Evolutionary conservation across 1,284 basidiomycete genomes (phyloP), one percentile per base, ranked within the genome.

Genomic region (Cutaneotrichosporon sp.): DNA sequence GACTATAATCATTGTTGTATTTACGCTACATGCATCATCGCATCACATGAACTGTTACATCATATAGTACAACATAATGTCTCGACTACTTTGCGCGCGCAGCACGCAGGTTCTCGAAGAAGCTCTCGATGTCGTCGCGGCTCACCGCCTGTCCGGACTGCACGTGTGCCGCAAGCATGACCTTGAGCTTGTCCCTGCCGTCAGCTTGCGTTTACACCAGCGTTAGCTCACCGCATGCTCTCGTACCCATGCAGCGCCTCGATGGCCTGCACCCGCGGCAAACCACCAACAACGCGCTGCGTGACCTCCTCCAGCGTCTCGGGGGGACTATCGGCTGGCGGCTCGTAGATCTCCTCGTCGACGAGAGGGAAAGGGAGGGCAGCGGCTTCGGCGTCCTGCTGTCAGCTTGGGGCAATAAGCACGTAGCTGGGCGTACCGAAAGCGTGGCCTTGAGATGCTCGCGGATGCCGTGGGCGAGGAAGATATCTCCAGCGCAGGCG

Each of bases 311-410:
- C 78, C 9, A 77, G 65, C 4, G 74, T 73, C 60, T 78, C 76
- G 68, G 69, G 70, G 49, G 62, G 36, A 16, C 72, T 67, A 54
- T 78, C 78, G 34, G 68, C 56, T 0, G 75, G 75, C 8, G 78
- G 78, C 52, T 78, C 74, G 60, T 78, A 79, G 36, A 76, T 74
- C 67, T 77, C 76, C 50, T 72, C 74, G 50, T 79, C 78, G 6
- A 66, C 65, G 22, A 79, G 64, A 0, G 76, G 75, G 68, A 79
- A 79, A 4, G 76, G 76, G 18, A 50, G 27, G 2, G 27, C 9
- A 4, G 47, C 14, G 8, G 47, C 47, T 11, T 27, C 18, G 16
- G 11, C 47, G 4, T 31, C 47, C 47, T 50, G 27, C 4, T 5
- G 47, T 25, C 16, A 29, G 25, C 14, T 50, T n/a, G n/a, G n/a